Percentiles rank a stretch among this genome's conserved stretches.
phyloP scores from a whole-genome alignment of 2,329 filamentous ascomycete genomes.

The Fusarium napiforme region DNA sequence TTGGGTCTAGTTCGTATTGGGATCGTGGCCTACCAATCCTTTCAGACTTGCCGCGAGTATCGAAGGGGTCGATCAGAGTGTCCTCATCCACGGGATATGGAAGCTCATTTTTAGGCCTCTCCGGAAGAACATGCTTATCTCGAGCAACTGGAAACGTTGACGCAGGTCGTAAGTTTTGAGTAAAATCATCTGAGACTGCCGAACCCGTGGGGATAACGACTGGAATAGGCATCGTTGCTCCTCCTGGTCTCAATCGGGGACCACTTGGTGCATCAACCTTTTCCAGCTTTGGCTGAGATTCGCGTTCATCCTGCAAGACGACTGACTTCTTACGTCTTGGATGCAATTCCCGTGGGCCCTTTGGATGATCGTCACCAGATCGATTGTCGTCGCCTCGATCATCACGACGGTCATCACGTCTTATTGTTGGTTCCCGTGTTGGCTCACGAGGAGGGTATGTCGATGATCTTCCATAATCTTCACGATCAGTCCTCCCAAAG shows the following conservation, averaged over 20 bases:
- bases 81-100: conserved; percentile 56
- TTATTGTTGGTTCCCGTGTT: conserved; percentile 17
- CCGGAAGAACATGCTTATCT: conserved; percentile 34
- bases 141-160: conserved; percentile 47
- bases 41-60: conserved; percentile 29
- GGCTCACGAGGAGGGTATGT: conserved; percentile 25
- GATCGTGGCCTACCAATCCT: conserved; percentile 34
- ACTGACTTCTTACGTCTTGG: conserved; percentile 50
- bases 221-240: conserved; percentile 49
- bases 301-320: conserved; percentile 50
- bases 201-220: conserved; percentile 42
- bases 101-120: conserved; percentile 42
- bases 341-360: conserved; percentile 43
- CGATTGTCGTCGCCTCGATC: conserved; percentile 47
- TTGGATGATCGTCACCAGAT: conserved; percentile 54
- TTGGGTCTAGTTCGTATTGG: conserved; percentile 32
- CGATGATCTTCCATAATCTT: conserved; percentile 28
- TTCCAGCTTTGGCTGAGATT: conserved; percentile 38
- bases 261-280: conserved; percentile 36
- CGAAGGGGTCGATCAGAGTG: conserved; percentile 39
- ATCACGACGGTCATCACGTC: conserved; percentile 42
- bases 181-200: conserved; percentile 25
- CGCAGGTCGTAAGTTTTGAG: conserved; percentile 40
- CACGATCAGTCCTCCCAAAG: conserved; percentile 40
- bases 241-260: conserved; percentile 50